Percentiles rank a stretch among this genome's conserved stretches.
Evolutionary conservation across 2,329 filamentous ascomycete genomes (phyloP).

Genomic region (Verticillium isaacii): DNA sequence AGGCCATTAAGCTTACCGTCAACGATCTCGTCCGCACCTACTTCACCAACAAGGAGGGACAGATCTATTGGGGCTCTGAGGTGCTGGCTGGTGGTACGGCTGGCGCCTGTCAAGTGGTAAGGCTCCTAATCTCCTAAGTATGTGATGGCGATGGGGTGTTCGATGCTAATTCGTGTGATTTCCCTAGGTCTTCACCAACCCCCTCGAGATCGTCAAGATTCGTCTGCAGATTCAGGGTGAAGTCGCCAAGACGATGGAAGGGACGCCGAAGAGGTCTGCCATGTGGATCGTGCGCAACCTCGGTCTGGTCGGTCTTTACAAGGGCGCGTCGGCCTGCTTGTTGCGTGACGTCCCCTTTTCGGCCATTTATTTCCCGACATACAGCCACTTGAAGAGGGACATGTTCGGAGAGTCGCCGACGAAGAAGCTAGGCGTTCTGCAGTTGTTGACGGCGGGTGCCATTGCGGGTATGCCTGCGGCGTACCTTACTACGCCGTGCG

Average conservation of each 20-base stretch:
- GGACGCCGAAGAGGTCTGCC: conserved; percentile 80
- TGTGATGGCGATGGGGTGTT: background rate
- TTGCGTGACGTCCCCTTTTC: conserved; percentile 97
- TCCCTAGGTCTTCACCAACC: conserved; percentile 85
- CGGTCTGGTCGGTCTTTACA: conserved; percentile 91
- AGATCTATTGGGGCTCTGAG: conserved; percentile 68
- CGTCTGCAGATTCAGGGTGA: conserved; percentile 96
- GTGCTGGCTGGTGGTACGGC: conserved; percentile 83
- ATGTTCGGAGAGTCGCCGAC: conserved; percentile 84
- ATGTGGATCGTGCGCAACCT: conserved; percentile 98
- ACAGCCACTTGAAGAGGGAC: conserved; percentile 90
- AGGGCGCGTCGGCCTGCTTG: conserved; percentile 90
- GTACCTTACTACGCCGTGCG: conserved; percentile 94
- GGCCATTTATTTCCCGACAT: conserved; percentile 97
- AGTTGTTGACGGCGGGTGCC: conserved; percentile 89
- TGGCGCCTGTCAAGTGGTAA: conserved; percentile 92
- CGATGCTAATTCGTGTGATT: conserved; percentile 7
- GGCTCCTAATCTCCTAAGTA: conserved; percentile 29
- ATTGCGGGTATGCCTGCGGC: conserved; percentile 90
- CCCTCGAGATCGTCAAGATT: conserved; percentile 98
- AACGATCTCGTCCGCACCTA: conserved; percentile 84
- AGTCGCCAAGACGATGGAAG: conserved; percentile 80
- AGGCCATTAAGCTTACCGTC: conserved; percentile 98
- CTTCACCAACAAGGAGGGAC: conserved; percentile 68
- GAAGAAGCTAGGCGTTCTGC: conserved; percentile 84